Base-by-base conservation (phyloP, 768 basidiomycete species). In the Lactarius hatsudake region DNA sequence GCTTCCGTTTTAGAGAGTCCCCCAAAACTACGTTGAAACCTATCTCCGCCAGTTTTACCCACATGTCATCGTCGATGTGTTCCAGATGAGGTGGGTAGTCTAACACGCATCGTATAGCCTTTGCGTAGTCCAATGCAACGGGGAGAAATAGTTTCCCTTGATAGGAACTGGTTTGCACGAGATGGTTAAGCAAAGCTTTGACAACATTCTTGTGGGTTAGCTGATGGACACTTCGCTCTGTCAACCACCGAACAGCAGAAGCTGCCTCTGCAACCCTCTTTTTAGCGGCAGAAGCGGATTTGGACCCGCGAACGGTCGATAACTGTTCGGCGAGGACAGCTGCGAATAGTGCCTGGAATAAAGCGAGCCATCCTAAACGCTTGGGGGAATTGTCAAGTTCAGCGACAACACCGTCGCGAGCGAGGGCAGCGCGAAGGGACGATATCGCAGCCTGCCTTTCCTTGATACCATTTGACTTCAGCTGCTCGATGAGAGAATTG, bases 121-220 rank as follows among this genome's bases (percentile, higher is more conserved):
- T 96, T 64, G 90, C 80, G 75, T 94, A 96, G 75, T 96, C 87
- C 69, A 92, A 76, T 13, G 91, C 87, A 4, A 94, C 81, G 0
- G 87, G 86, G 4, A 79, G 73, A 67, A 88, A 81, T 17, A 97
- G 78, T 42, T 80, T 74, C 43, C 81, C 80, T 26, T 81, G 78
- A 72, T 85, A 72, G 5, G 86, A 78, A 60, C 94, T 81, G 59
- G 82, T 83, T 66, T 85, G 83, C 15, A 79, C 77, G 54, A 97
- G 78, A 73, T 95, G 90, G 10, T 81, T 80, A 62, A 91, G 79
- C 36, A 96, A 70, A 3, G 84, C 76, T 60, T 82, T 82, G 40
- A 86, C 74, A 20, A 85, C 82, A 56, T 82, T 83, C 66, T 79
- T 81, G 74, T 82, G 67, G 38, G 62, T 86, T 68, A 94, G 77